Evolutionary conservation across 2,329 filamentous ascomycete genomes (phyloP), one percentile per base, ranked within the genome.

Genomic region (Neospermospora avenae): DNA sequence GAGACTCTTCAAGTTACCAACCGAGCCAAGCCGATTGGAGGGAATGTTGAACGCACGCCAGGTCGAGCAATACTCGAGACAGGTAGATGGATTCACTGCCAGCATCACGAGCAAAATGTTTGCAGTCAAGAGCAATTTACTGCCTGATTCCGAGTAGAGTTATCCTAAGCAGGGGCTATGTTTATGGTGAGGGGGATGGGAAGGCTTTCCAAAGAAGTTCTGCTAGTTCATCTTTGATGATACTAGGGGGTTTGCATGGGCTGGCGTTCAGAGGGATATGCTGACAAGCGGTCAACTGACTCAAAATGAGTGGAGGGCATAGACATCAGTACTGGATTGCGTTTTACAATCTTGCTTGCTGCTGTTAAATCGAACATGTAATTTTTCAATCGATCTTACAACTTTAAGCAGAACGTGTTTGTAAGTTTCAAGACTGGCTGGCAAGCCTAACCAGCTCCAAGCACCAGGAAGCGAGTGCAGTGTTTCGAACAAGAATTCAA

Each of bases 21-120:
- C 91, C 74, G 93, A 98, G 80, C 93, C 95, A 59, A 96, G 89
- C 78, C 83, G 93, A 68, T 80, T 98, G 69, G 93, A 98, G 80
- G 91, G 89, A 67, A 90, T 99, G 84, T 81, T 99, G 73, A 96
- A 97, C 76, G 93, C 90, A 65, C 86, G 92, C 77, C 95, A 99
- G 80, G 92, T 97, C 58, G 93, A 98, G 79, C 93, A 98, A 80
- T 99, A 98, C 79, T 91, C 93, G 73, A 89, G 92, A 79, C 95
- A 98, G 80, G 90, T 98, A 60, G 95, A 99, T 77, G 91, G 91
- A 41, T 98, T 98, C 77, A 93, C 93, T 51, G 92, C 95, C 58
- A 88, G 87, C 66, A 89, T 96, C 69, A 96, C 86, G 65, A 87
- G 91, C 67, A 99, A 99, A 86, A 96, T 99, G 93, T 99, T 99